Evolutionary conservation across 2,329 filamentous ascomycete species (phyloP).

Genomic region (Chaetomiaceae sp.): DNA sequence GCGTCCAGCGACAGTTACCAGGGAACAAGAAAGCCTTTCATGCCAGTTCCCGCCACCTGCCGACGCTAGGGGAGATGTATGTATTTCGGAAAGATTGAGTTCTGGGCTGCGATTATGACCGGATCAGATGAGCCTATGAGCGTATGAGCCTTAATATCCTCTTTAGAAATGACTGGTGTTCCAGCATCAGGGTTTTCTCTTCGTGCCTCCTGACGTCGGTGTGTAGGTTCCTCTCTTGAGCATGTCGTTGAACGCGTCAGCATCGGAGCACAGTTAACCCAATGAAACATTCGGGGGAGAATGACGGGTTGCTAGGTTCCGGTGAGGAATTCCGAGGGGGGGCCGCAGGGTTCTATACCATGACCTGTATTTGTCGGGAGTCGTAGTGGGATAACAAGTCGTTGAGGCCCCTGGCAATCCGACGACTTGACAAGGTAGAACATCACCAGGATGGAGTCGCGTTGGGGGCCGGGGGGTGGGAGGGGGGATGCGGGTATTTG

Average conservation of each 20-base stretch:
- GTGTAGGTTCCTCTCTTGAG: not conserved
- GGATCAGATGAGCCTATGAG: too few species aligned
- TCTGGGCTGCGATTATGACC: not conserved
- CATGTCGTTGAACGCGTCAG: slow-evolving; percentile 2
- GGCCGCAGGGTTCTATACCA: not conserved
- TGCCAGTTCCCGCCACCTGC: not conserved
- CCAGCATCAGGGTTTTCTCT: too few species aligned
- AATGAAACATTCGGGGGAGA: not conserved
- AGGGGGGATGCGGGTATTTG: not conserved
- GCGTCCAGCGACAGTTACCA: too few species aligned
- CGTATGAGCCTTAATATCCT: too few species aligned
- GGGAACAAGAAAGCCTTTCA: too few species aligned
- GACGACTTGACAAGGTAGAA: not conserved
- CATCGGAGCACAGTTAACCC: not conserved
- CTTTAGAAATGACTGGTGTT: too few species aligned
- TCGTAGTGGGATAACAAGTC: too few species aligned
- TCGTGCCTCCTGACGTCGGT: too few species aligned
- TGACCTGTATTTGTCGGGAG: too few species aligned
- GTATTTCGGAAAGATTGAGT: too few species aligned
- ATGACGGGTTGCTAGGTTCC: not conserved
- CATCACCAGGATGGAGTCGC: not conserved
- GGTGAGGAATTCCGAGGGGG: not conserved
- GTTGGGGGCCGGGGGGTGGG: not conserved
- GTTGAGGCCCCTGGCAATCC: not conserved
- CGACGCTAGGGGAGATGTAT: not conserved